These are phyloP conservation scores for Talaromyces rugulosus DNA, from an alignment of 2,329 filamentous ascomycete genomes.

Conservation along the genomic window DNA sequence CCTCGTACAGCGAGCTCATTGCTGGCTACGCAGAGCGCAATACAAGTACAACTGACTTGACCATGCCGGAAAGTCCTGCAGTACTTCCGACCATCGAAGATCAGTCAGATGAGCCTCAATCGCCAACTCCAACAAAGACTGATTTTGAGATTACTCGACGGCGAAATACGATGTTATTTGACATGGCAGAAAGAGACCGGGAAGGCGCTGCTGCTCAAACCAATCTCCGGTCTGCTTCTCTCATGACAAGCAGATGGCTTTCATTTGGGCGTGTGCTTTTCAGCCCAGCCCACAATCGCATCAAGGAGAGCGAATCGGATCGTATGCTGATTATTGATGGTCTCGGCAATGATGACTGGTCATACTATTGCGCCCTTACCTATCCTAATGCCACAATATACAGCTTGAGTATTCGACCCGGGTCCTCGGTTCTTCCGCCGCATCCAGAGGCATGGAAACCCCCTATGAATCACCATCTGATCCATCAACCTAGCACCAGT, in stretches of 20 bases:
- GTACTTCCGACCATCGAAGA: conserved; percentile 19
- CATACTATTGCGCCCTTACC: conserved; percentile 48
- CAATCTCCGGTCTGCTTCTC: conserved; percentile 46
- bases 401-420: conserved; percentile 35
- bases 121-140: conserved; percentile 19
- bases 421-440: conserved; percentile 26
- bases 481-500: conserved; percentile 38
- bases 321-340: conserved; percentile 48
- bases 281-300: conserved; percentile 45
- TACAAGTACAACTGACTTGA: conserved; percentile 20
- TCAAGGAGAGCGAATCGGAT: conserved; percentile 36
- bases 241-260: conserved; percentile 49
- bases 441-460: conserved; percentile 41
- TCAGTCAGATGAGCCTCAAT: conserved; percentile 22
- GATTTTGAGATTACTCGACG: conserved; percentile 28
- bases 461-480: conserved; percentile 39
- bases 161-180: conserved; percentile 31
- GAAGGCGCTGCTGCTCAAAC: conserved; percentile 39
- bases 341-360: conserved; percentile 50
- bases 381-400: conserved; percentile 45
- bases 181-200: conserved; percentile 39
- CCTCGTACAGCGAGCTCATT: conserved; percentile 52
- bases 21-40: conserved; percentile 44
- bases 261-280: conserved; percentile 49
- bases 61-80: conserved; percentile 18